phyloP scores from a whole-genome alignment of 192 early-diverging fungal species.

The Mortierella antarctica region DNA sequence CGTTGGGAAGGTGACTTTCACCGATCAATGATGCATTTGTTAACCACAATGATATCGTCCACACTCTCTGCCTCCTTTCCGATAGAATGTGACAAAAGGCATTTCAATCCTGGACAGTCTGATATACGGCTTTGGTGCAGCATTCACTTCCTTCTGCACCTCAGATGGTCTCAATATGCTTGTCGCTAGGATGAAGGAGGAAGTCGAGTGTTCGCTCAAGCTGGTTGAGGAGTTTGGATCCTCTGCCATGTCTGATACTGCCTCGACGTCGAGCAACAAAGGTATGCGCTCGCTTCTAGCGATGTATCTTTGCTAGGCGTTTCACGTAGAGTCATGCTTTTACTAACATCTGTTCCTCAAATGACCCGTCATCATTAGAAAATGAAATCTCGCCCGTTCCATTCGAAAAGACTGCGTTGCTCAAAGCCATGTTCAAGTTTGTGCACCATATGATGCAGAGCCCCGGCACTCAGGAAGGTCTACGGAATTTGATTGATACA shows the following conservation, averaged over 20 bases:
- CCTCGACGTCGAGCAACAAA: conserved; percentile 1
- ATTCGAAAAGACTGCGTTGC: conserved; percentile 76
- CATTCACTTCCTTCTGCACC: conserved; percentile 84
- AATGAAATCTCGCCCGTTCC: conserved; percentile 60
- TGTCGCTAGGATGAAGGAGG: conserved; percentile 82
- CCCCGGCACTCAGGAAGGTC: conserved; percentile 85
- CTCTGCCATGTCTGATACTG: conserved; percentile 47
- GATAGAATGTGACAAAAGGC: conserved; percentile 72
- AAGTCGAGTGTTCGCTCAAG: conserved; percentile 62
- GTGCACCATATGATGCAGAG: conserved; percentile 94
- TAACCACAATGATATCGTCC: background rate
- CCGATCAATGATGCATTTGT: background rate
- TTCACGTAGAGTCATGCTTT: background rate
- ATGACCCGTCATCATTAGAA: background rate
- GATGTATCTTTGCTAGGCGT: background rate
- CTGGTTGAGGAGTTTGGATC: conserved; percentile 23
- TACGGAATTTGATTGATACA: conserved; percentile 95
- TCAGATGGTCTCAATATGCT: conserved; percentile 84
- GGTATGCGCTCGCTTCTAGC: background rate
- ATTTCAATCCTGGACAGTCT: conserved; percentile 84
- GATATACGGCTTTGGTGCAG: conserved; percentile 76
- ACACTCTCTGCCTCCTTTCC: background rate
- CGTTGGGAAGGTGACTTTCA: too few species aligned
- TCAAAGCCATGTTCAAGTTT: conserved; percentile 92
- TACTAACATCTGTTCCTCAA: too few species aligned